phyloP scores from a whole-genome alignment of 2,329 filamentous ascomycete species.

The Rutstroemia sp. region DNA sequence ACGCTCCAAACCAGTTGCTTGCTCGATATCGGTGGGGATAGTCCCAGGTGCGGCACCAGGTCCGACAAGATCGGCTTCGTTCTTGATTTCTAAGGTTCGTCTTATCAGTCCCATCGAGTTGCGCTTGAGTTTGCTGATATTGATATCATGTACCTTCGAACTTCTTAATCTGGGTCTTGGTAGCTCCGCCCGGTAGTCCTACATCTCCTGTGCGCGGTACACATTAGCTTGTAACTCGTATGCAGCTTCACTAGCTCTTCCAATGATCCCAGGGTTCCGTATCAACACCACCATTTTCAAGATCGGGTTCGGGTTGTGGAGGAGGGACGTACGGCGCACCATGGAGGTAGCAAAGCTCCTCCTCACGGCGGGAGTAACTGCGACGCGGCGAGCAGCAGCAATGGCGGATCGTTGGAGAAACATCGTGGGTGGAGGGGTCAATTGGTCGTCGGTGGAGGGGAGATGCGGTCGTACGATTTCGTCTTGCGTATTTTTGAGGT shows the following conservation, averaged over 20 bases:
- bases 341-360: constrained; percentile 55
- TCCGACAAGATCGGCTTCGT: constrained; percentile 72
- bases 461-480: constrained; percentile 8
- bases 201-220: constrained; percentile 22
- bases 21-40: constrained; percentile 89
- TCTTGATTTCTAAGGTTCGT: constrained; percentile 67
- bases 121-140: not conserved
- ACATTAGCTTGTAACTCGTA: not conserved
- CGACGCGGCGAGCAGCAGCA: constrained; percentile 52
- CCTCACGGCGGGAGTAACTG: constrained; percentile 44
- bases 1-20: constrained; percentile 95
- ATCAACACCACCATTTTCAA: not conserved
- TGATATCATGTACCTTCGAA: constrained; percentile 24
- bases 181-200: constrained; percentile 15
- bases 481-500: constrained; percentile 7
- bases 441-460: constrained; percentile 7
- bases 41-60: constrained; percentile 77
- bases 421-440: constrained; percentile 37
- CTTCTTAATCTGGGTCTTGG: constrained; percentile 27
- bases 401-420: constrained; percentile 58
- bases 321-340: constrained; percentile 47
- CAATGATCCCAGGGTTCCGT: not conserved
- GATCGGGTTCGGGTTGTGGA: constrained; percentile 15
- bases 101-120: constrained; percentile 13
- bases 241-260: not conserved